Percentiles rank a stretch among this genome's conserved stretches.
Evolutionary conservation across 73 alveolate genomes (phyloP).

Genomic region (Paramecium tetraurelia): DNA sequence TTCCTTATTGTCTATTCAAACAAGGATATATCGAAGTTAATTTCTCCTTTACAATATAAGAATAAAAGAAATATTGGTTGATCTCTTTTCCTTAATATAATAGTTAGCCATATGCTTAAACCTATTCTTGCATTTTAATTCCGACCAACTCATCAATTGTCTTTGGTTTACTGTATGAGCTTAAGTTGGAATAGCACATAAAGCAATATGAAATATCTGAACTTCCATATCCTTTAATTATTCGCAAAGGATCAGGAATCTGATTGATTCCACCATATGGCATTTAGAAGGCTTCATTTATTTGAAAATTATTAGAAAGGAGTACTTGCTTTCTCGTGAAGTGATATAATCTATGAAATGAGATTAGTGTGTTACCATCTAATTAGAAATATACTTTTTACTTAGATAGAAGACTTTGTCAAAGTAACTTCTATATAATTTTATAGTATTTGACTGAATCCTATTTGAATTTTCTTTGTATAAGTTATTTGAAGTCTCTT

Average conservation of each 20-base stretch:
- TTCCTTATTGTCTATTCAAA: background rate
- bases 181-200: background rate
- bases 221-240: background rate
- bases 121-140: background rate
- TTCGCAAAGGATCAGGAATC: background rate
- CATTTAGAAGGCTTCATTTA: background rate
- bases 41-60: background rate
- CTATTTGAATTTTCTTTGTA: background rate
- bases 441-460: background rate
- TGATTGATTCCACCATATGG: background rate
- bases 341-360: background rate
- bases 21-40: background rate
- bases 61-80: background rate
- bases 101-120: background rate
- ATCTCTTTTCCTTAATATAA: background rate
- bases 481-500: background rate
- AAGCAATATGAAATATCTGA: background rate
- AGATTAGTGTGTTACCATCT: background rate
- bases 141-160: background rate
- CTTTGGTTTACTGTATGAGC: background rate
- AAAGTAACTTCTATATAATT: background rate
- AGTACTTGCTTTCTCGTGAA: background rate
- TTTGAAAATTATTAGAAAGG: background rate
- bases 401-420: background rate
- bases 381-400: background rate